Base-by-base conservation (phyloP, 2,329 filamentous ascomycete species). In the Phialophora tarda region DNA sequence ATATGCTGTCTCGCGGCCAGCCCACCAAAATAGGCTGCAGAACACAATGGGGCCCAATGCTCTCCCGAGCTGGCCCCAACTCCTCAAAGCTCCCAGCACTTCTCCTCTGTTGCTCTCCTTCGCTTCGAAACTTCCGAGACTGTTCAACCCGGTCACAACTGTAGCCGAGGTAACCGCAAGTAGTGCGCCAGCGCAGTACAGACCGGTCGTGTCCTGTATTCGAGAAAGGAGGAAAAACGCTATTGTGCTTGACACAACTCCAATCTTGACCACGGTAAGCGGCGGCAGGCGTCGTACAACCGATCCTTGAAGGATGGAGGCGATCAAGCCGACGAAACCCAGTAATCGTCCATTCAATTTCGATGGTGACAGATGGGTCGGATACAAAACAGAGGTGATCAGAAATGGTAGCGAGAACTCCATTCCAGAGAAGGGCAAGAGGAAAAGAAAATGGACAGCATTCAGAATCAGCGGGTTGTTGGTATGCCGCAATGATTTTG, bases 11-110 rank as follows among this genome's bases (percentile, higher is more conserved):
- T 96, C 90, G 55, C 95, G 84, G 0, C 95, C 95, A 6, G 92
- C 93, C 95, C 95, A 99, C 95, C 95, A 99, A 81, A 99, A 99
- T 63, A 99, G 83, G 57, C 92, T 92, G 69, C 95, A 98, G 76
- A 99, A 99, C 41, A 96, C 80, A 4, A 99, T 78, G 0, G 95
- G 95, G 0, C 95, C 95, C 11, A 96, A 78, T 0, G 93, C 92
- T 38, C 95, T 86, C 2, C 95, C 95, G 3, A 93, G 85, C 82
- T 99, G 95, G 5, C 95, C 94, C 77, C 86, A 89, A 71, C 86
- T 88, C 30, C 95, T 85, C 72, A 98, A 84, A 65, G 91, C 89
- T 3, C 95, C 95, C 59, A 99, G 81, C 75, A 96, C 96, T 55
- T 89, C 89, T 2, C 95, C 95, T 48, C 94, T 85, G 79, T 98